A percentile compares a stretch with the other conserved stretches of the same genome.
phyloP scores from a whole-genome alignment of 495 filamentous ascomycete species.

The Clohesyomyces aquaticus region DNA sequence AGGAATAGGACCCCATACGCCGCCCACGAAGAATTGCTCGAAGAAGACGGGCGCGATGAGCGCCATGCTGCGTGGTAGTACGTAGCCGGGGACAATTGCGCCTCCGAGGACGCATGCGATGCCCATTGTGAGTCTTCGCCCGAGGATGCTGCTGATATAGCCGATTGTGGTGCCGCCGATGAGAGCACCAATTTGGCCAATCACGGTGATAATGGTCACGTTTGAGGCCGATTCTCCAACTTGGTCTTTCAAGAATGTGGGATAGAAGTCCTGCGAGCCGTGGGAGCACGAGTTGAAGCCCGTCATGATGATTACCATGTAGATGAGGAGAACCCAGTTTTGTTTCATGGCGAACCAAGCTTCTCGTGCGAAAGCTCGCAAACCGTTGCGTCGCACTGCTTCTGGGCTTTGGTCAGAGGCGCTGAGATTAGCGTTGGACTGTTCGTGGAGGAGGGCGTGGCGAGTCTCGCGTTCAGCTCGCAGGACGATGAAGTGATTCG shows the following conservation, averaged over 20 bases:
- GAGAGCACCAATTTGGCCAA: slow-evolving; percentile 47
- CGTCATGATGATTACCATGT: slow-evolving; percentile 52
- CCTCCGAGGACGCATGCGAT: slow-evolving; percentile 44
- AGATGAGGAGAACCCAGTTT: slow-evolving; percentile 52
- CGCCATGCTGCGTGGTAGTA: slow-evolving; percentile 28
- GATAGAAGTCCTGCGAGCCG: slow-evolving; percentile 54
- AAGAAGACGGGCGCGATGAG: slow-evolving; percentile 48
- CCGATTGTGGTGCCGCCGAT: slow-evolving; percentile 47
- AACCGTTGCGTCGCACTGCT: slow-evolving; percentile 16
- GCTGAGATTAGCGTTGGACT: not conserved
- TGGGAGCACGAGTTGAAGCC: slow-evolving; percentile 53
- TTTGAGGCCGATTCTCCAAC: slow-evolving; percentile 43
- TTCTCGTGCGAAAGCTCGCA: slow-evolving; percentile 43
- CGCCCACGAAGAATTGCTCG: slow-evolving; percentile 49
- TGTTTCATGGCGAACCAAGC: slow-evolving; percentile 40
- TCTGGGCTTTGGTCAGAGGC: no score
- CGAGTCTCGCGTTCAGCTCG: slow-evolving; percentile 46
- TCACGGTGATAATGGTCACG: slow-evolving; percentile 49
- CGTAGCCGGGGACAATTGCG: not conserved
- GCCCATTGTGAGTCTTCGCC: slow-evolving; percentile 49
- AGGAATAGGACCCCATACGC: slow-evolving; percentile 46
- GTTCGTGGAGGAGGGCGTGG: slow-evolving; percentile 14
- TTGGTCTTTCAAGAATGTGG: slow-evolving; percentile 51
- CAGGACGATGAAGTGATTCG: slow-evolving; percentile 46
- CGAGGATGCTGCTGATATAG: slow-evolving; percentile 48